Base-by-base conservation (phyloP, 176 grass and related monocot genomes). In the Hsuehochloa calcarea region DNA sequence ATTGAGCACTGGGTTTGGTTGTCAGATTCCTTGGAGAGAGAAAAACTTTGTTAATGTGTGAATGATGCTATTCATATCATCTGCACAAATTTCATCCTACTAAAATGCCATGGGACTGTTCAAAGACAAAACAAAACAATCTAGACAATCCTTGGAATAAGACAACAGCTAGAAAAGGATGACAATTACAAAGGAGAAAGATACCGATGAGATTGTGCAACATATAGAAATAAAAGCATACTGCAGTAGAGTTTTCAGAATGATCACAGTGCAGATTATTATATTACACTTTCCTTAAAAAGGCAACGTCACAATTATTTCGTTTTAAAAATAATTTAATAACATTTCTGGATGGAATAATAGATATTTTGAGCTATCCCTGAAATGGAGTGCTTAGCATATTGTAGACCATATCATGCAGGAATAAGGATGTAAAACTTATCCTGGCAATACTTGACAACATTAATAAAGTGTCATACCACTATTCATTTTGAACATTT, bases 1-100 rank as follows among this genome's bases (percentile, higher is more conserved):
- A 82, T 63, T 74, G 85, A 90, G 77, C 88, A 90, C 37, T 88
- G 91, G 54, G 88, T 93, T 88, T 90, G 88, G 43, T 82, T 78
- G 67, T 93, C 91, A 12, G 59, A 88, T 11, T 87, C 88, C 91
- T 93, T 71, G 25, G 51, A 72, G 22, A 6, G 23, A 10, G 23
- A 39, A 17, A 78, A 23, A 37, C 22, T 27, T n/a, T 74, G 41
- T 75, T 75, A 84, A 35, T 74, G 20, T 66, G 59, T 20, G 71
- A 39, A 27, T 13, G 13, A 31, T 39, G 9, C 25, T 69, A 19
- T 43, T 68, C 65, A 70, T 41, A 56, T 12, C n/a, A 81, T 11
- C 39, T 66, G 44, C 4, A 79, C 60, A 85, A 46, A 72, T 59
- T 11, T 26, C 58, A 35, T 19, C 58, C 67, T 84, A 78, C 31